phyloP scores from a whole-genome alignment of 768 basidiomycete species.

The Wakefieldia striispora region DNA sequence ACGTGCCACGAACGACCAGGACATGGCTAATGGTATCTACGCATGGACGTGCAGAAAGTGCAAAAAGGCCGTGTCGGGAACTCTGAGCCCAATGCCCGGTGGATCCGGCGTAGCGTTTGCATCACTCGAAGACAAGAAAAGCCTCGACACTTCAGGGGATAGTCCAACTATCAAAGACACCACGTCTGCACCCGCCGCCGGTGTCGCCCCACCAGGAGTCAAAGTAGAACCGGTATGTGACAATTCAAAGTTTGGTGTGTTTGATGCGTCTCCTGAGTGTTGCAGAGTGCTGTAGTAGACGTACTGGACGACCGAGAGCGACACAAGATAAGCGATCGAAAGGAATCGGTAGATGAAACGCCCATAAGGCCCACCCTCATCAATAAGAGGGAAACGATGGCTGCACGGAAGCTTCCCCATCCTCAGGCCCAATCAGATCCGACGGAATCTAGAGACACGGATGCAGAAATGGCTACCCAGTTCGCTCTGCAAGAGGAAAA shows the following conservation, averaged over 20 bases:
- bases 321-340: background rate
- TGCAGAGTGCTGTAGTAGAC: background rate
- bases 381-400: background rate
- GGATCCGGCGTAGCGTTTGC: slow-evolving; percentile 3
- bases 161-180: background rate
- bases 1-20: slow-evolving; percentile 23
- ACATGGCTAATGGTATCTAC: slow-evolving; percentile 20
- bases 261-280: slow-evolving; percentile 1
- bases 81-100: slow-evolving; percentile 2
- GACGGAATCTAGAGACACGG: background rate
- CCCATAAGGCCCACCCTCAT: background rate
- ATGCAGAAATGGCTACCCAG: slow-evolving; percentile 6
- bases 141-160: background rate
- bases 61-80: slow-evolving; percentile 17
- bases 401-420: background rate
- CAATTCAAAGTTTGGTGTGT: background rate
- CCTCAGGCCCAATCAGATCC: background rate
- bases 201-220: background rate
- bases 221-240: slow-evolving; percentile 11
- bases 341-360: background rate
- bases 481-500: background rate
- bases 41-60: slow-evolving; percentile 33
- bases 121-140: background rate
- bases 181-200: background rate
- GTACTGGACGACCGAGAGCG: background rate